Conservation (phyloP, 805 yeast species). For the Clavispora fructus region DNA sequence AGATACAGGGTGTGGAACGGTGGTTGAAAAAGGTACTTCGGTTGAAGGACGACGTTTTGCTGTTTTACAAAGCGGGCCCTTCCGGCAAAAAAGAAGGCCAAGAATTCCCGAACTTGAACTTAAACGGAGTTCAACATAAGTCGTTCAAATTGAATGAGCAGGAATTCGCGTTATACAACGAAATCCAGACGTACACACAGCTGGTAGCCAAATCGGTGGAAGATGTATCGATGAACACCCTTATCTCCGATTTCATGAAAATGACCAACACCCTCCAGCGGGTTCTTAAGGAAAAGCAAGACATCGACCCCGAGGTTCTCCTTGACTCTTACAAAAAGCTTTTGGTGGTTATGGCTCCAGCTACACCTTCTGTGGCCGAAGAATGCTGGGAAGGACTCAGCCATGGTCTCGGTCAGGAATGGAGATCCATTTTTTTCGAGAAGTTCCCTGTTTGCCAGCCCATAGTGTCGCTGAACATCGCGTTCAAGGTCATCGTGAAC, state of each 20-base stretch:
- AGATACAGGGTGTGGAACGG: conserved; percentile 80
- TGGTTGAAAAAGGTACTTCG: conserved; percentile 66
- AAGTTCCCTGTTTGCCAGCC: conserved; percentile 60
- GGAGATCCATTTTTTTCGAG: conserved; percentile 50
- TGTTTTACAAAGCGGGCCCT: conserved; percentile 1
- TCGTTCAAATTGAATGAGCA: conserved; percentile 26
- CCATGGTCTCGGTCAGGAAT: conserved; percentile 15
- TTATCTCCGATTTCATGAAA: conserved; percentile 88
- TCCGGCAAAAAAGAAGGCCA: not conserved
- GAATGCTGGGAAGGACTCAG: conserved; percentile 61
- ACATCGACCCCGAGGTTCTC: conserved; percentile 36
- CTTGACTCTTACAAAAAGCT: conserved; percentile 48
- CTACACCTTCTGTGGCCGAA: conserved; percentile 76
- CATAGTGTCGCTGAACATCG: conserved; percentile 32
- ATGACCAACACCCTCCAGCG: conserved; percentile 47
- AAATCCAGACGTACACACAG: conserved; percentile 41
- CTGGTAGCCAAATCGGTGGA: conserved; percentile 58
- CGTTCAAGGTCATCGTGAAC: conserved; percentile 62
- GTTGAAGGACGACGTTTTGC: conserved; percentile 16
- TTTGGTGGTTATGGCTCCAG: conserved; percentile 66
- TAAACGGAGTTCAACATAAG: conserved; percentile 15
- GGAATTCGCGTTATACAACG: conserved; percentile 58
- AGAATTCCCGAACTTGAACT: conserved; percentile 13
- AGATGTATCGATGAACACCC: conserved; percentile 69
- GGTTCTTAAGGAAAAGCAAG: conserved; percentile 29